These are phyloP conservation scores for Diaporthe caulivora DNA, from an alignment of 2,329 filamentous ascomycete genomes.

Conservation along the genomic window DNA sequence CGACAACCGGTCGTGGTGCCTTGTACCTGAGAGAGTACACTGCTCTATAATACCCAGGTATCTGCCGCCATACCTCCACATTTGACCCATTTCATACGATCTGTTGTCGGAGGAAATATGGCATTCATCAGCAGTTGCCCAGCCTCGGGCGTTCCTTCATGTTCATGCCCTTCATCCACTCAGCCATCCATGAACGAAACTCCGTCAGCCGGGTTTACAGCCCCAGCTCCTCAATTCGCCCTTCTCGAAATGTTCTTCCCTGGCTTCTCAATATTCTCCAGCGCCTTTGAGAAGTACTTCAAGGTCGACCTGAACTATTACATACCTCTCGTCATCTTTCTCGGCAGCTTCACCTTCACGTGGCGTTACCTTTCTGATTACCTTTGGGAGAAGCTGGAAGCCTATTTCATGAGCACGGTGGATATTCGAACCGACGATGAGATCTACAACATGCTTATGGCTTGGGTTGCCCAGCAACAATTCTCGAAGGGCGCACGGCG, in stretches of 20 bases:
- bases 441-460: conserved; percentile 79
- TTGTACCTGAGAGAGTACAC: background rate
- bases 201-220: background rate
- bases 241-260: conserved; percentile 75
- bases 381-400: conserved; percentile 60
- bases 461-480: conserved; percentile 73
- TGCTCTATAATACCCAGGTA: too few species aligned
- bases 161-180: conserved; percentile 11
- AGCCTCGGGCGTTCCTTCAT: background rate
- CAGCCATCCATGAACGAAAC: background rate
- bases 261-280: conserved; percentile 71
- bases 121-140: conserved; percentile 12
- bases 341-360: conserved; percentile 61
- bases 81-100: too few species aligned
- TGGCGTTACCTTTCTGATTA: conserved; percentile 66
- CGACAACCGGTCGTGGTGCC: background rate
- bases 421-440: conserved; percentile 78
- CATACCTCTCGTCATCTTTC: conserved; percentile 67
- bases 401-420: conserved; percentile 73
- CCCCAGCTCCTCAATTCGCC: conserved; percentile 54
- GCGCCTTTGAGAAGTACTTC: conserved; percentile 66
- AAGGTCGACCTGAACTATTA: conserved; percentile 74
- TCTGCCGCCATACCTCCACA: background rate
- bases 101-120: conserved; percentile 15
- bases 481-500: conserved; percentile 71